These are phyloP conservation scores for Cyclotella choctawhatcheeana DNA, from an alignment of 108 stramenopile species.

Conservation along the genomic window DNA sequence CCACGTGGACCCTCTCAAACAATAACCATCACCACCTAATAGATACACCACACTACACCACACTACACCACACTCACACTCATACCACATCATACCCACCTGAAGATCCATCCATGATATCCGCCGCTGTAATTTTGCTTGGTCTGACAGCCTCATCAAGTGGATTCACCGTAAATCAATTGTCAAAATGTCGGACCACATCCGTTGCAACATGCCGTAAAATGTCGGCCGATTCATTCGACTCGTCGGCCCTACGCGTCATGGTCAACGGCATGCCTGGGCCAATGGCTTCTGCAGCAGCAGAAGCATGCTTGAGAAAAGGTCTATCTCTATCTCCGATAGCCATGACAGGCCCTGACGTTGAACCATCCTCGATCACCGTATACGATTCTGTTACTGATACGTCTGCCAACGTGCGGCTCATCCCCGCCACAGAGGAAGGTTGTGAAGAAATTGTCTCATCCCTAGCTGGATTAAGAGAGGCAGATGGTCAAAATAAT, in stretches of 20 bases:
- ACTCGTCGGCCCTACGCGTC: conserved; percentile 49
- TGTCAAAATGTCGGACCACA: conserved; percentile 1
- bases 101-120: background rate
- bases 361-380: conserved; percentile 72
- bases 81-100: background rate
- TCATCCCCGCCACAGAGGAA: conserved; percentile 72
- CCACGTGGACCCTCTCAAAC: too few species aligned
- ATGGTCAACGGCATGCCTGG: conserved; percentile 97
- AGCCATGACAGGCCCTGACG: conserved; percentile 90
- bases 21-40: background rate
- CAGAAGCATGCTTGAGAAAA: conserved; percentile 92
- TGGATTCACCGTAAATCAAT: conserved; percentile 13
- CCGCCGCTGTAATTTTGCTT: background rate
- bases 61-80: too few species aligned
- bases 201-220: conserved; percentile 3
- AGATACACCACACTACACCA: background rate
- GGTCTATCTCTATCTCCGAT: conserved; percentile 82
- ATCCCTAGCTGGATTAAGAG: conserved; percentile 64
- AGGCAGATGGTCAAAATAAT: conserved; percentile 57
- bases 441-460: conserved; percentile 61
- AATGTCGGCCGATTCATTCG: conserved; percentile 24
- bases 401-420: conserved; percentile 62
- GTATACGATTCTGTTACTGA: conserved; percentile 74
- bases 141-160: conserved; percentile 6
- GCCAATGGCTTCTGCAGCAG: conserved; percentile 94